phyloP scores from a whole-genome alignment of 768 basidiomycete species.

The Lactarius sanguifluus region DNA sequence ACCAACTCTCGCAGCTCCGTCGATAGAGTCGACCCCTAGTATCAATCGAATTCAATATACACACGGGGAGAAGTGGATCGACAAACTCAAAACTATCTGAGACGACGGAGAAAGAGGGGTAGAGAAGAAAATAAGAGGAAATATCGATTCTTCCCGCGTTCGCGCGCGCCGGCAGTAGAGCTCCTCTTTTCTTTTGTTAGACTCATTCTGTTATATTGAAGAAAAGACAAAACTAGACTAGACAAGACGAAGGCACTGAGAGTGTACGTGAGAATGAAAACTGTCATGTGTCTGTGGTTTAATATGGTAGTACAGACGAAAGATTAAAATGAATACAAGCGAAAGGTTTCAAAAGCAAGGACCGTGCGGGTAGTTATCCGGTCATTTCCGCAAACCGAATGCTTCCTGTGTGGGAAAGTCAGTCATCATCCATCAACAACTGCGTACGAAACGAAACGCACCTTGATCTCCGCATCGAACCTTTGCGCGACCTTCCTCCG shows the following conservation, averaged over 20 bases:
- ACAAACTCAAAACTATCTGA: too few species aligned
- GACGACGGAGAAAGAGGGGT: too few species aligned
- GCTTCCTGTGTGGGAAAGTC: not conserved
- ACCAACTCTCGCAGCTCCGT: too few species aligned
- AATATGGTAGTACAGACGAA: not conserved
- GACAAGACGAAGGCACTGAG: too few species aligned
- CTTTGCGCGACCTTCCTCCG: conserved; percentile 65
- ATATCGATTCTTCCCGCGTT: not conserved
- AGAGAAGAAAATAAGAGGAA: not conserved
- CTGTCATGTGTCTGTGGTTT: not conserved
- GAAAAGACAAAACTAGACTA: not conserved
- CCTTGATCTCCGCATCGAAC: conserved; percentile 65
- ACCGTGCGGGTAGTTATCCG: too few species aligned
- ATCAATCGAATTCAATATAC: too few species aligned
- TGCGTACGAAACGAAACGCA: conserved; percentile 33
- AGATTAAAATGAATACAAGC: not conserved
- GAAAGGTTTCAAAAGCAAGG: not conserved
- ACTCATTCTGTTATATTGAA: too few species aligned
- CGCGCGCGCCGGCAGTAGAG: not conserved
- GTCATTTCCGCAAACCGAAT: not conserved
- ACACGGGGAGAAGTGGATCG: too few species aligned
- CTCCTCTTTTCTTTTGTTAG: too few species aligned
- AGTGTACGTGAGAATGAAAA: not conserved
- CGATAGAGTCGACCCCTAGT: too few species aligned
- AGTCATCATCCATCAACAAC: too few species aligned